These are phyloP conservation scores for Waltergamsia citrina DNA, from an alignment of 2,329 filamentous ascomycete species.

Conservation along the genomic window DNA sequence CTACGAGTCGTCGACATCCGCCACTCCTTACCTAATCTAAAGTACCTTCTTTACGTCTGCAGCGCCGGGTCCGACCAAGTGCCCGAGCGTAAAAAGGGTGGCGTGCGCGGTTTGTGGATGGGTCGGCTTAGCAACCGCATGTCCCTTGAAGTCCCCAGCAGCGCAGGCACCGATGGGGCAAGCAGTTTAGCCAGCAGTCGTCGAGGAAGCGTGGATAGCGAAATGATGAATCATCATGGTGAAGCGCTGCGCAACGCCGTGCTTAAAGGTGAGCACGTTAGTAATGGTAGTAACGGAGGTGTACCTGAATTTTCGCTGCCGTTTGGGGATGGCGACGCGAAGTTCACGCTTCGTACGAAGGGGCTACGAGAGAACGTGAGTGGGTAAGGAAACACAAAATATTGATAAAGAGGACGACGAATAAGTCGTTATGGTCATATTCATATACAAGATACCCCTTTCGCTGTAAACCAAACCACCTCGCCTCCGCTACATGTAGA, in stretches of 20 bases:
- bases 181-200: conserved; percentile 28
- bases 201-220: conserved; percentile 34
- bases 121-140: conserved; percentile 27
- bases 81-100: conserved; percentile 51
- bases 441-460: not conserved
- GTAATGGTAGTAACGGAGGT: conserved; percentile 7
- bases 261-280: conserved; percentile 14
- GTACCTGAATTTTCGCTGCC: conserved; percentile 24
- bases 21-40: conserved; percentile 86
- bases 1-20: conserved; percentile 81
- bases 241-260: conserved; percentile 30
- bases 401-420: not conserved
- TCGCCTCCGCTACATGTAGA: too few relatives aligned
- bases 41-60: conserved; percentile 84
- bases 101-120: conserved; percentile 47
- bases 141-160: not conserved
- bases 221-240: conserved; percentile 24
- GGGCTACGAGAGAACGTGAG: conserved; percentile 40
- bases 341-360: conserved; percentile 45
- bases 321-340: conserved; percentile 34
- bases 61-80: conserved; percentile 64
- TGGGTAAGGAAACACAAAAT: not conserved
- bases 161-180: conserved; percentile 5
- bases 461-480: not conserved
- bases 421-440: not conserved